Conservation (phyloP, 495 filamentous ascomycete genomes). For the Penicillium antarcticum region DNA sequence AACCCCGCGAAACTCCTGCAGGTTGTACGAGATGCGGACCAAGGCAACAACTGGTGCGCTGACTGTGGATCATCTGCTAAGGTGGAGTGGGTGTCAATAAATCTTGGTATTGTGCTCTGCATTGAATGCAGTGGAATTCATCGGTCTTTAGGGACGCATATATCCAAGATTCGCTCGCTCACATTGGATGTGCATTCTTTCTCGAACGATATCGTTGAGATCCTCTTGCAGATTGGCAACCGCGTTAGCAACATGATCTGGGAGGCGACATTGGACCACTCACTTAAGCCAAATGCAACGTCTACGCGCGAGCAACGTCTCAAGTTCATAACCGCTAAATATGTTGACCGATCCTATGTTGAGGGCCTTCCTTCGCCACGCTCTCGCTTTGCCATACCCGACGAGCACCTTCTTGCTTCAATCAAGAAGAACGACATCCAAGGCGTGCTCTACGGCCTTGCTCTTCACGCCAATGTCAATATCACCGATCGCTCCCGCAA, state of each 20-base stretch:
- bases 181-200: conserved; percentile 95
- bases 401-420: conserved; percentile 88
- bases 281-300: conserved; percentile 64
- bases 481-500: conserved; percentile 79
- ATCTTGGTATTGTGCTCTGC: conserved; percentile 91
- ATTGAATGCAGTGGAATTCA: conserved; percentile 99
- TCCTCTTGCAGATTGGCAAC: conserved; percentile 91
- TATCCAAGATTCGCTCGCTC: conserved; percentile 94
- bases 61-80: conserved; percentile 90
- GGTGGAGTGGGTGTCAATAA: conserved; percentile 98
- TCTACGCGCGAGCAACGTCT: conserved; percentile 86
- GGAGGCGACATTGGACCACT: conserved; percentile 78
- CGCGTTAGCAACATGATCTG: conserved; percentile 94
- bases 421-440: conserved; percentile 94
- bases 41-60: conserved; percentile 91
- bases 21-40: conserved; percentile 81
- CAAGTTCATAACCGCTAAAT: conserved; percentile 92
- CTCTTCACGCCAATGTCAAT: conserved; percentile 84
- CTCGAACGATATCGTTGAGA: conserved; percentile 90
- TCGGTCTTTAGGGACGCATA: conserved; percentile 92
- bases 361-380: conserved; percentile 70
- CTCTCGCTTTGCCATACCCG: conserved; percentile 74
- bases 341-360: conserved; percentile 79
- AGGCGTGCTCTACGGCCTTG: conserved; percentile 85
- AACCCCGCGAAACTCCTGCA: conserved; percentile 83